Evolutionary conservation across 257 asterid species (phyloP), one percentile per base, ranked within the genome.

Genomic region (Petrea volubilis): DNA sequence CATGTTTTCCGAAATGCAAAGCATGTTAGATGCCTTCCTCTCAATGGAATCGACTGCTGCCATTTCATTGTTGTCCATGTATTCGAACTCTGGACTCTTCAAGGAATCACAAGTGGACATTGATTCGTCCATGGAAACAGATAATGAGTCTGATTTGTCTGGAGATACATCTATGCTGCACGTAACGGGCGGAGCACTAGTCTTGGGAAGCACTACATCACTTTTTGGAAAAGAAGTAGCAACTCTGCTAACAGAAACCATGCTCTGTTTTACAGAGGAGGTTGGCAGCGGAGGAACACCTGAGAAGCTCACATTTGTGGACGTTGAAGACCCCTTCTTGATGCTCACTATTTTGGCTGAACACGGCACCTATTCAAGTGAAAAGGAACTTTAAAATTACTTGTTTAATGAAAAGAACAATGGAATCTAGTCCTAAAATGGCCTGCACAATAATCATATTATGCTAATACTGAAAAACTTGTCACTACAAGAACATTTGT

Each of bases 31-130:
- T 5, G 95, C 83, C 80, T 80, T 94, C 78, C 83, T 80, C 73
- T 85, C 88, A 13, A 89, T 85, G 51, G 90, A 94, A 60, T 88
- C 87, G 46, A 92, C 76, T 29, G 85, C 91, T 8, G 82, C 72
- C 5, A 79, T 55, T 52, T 84, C 96, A 60, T 52, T 74, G 64
- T 44, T 82, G 67, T 95, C 99, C 78, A 92, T 75, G 67, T 95
- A 92, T 71, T 91, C 99, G n/a, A 95, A 78, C 17, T 91, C 92
- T 0, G 97, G 96, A 56, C 99, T 95, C 49, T 87, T 87, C 78
- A 95, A 67, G 53, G 97, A 86, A 77, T 90, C 96, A 64, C 90
- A 94, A 34, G 86, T 83, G 27, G 98, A 88, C 95, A 87, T 88
- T 6, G 99, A 85, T 67, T 94, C 97, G 67, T 89, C 99, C 96